Percentiles rank a stretch among this genome's conserved stretches.
Evolutionary conservation across 306 rosid species (phyloP).

Genomic region (Malus orientalis): DNA sequence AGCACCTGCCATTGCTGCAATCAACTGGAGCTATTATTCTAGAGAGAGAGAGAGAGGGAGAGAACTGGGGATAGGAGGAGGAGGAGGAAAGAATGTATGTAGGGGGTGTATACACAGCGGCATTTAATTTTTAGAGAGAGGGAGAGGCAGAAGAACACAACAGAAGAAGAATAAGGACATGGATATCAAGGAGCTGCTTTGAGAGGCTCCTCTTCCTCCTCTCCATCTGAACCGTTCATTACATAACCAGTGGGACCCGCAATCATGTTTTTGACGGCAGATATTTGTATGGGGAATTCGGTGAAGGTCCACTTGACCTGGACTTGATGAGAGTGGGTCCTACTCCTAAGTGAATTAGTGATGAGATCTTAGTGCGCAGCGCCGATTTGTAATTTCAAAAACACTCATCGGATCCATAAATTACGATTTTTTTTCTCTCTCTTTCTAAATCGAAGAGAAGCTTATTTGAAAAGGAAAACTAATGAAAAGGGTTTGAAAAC

Average conservation of each 20-base stretch:
- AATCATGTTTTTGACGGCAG: not conserved
- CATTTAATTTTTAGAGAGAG: not conserved
- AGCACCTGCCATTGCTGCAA: slow-evolving; percentile 1
- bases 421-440: not conserved
- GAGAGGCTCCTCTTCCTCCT: not conserved
- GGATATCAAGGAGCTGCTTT: not conserved
- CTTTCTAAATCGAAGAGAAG: no score
- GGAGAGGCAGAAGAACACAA: not conserved
- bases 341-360: not conserved
- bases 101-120: not conserved
- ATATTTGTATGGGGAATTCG: not conserved
- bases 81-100: not conserved
- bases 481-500: no score
- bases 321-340: not conserved
- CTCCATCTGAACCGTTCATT: not conserved
- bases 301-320: not conserved
- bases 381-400: slow-evolving; percentile 1
- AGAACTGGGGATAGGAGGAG: not conserved
- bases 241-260: not conserved
- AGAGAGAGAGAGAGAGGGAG: not conserved
- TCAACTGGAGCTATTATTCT: not conserved
- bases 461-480: no score
- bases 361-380: not conserved
- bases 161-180: not conserved
- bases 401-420: not conserved